Conservation (phyloP, 805 yeast species). For the Metschnikowia cerradonensis region DNA sequence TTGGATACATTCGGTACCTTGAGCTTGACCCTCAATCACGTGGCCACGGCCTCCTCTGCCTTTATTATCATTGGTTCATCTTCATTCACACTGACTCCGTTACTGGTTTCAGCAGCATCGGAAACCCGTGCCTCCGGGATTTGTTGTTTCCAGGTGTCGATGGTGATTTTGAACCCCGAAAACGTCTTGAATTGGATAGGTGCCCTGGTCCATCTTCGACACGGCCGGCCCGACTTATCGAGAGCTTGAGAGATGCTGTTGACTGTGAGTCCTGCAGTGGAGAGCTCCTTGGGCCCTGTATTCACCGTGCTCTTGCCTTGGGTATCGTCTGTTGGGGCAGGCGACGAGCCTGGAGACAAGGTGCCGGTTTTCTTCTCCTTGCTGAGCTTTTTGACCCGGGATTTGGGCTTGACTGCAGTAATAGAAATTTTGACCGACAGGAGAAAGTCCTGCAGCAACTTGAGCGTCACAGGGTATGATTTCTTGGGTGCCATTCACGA, state of each 20-base stretch:
- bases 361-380: constrained; percentile 26
- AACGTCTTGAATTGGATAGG: constrained; percentile 38
- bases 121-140: background rate
- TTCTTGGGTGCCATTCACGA: constrained; percentile 34
- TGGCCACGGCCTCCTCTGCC: background rate
- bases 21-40: background rate
- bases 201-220: constrained; percentile 31
- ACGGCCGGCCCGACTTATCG: constrained; percentile 35
- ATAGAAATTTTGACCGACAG: constrained; percentile 22
- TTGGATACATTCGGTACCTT: no score
- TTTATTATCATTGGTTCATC: background rate
- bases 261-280: constrained; percentile 41
- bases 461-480: constrained; percentile 32
- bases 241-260: constrained; percentile 28
- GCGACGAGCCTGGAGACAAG: constrained; percentile 23
- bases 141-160: constrained; percentile 15
- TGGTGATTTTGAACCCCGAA: constrained; percentile 38
- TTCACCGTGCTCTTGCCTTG: constrained; percentile 14
- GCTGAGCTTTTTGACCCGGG: constrained; percentile 29
- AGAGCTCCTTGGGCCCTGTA: constrained; percentile 36
- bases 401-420: constrained; percentile 24
- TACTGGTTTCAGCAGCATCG: background rate
- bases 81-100: background rate
- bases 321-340: constrained; percentile 18
- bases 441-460: constrained; percentile 28